Evolutionary conservation across 495 filamentous ascomycete genomes (phyloP), one percentile per base, ranked within the genome.

Genomic region (Massariosphaeria phaeospora): DNA sequence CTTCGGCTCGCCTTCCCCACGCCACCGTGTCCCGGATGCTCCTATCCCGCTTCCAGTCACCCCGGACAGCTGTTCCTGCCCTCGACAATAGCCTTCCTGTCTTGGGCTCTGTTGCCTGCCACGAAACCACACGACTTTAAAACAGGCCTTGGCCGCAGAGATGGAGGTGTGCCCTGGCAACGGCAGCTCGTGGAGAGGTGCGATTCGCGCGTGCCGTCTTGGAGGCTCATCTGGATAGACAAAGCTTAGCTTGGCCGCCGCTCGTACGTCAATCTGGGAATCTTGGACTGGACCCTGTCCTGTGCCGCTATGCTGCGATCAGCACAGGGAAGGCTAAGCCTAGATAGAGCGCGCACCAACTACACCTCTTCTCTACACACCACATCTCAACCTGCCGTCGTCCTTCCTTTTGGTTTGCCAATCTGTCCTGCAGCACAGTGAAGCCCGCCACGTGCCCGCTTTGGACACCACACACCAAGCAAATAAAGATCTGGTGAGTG

Each of bases 401-500:
- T 26, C 34, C 35, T 53, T 48, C 27, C 27, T 48, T 48, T 59
- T 33, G 24, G 47, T 29, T 26, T 44, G 24, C 21, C 25, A 29
- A 20, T 34, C 24, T 8, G 4, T n/a, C 41, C 33, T 23, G 13
- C 39, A 21, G 42, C 24, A 30, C n/a, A n/a, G n/a, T n/a, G 21
- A 7, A 2, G 11, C 11, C 31, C 10, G 47, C 43, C 56, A 59
- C 56, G 56, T 59, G 56, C 31, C 23, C 48, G 2, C 20, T 24
- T 33, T 31, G 41, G 42, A 3, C 33, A 26, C 36, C 17, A 24
- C 42, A 36, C 54, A 24, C 34, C 43, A 31, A n/a, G 10, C 20
- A 12, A 34, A 51, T 57, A 57, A 57, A 57, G 53, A 17, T 39
- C 23, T 18, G 55, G 55, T 58, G 47, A 58, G 55, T 58, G 38